Conservation (phyloP, 1,284 basidiomycete species). For the Waitea zeae region DNA sequence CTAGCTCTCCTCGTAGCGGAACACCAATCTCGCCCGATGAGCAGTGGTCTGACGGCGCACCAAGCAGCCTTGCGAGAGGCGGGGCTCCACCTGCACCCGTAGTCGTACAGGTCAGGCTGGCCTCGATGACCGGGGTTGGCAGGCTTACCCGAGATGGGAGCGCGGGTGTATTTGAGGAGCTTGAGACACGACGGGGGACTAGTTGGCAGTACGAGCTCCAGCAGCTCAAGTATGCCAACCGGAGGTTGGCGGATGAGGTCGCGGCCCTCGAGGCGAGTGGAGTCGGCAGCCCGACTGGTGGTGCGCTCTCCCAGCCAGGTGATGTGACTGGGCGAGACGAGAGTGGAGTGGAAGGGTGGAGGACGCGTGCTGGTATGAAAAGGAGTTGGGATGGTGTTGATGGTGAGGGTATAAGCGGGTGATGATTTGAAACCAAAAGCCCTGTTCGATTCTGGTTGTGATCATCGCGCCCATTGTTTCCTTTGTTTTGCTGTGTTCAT, state of each 20-base stretch:
- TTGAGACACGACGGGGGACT: constrained; percentile 44
- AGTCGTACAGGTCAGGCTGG: constrained; percentile 14
- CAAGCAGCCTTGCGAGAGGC: not conserved
- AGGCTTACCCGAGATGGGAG: constrained; percentile 13
- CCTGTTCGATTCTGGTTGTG: too few species aligned
- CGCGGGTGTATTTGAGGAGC: constrained; percentile 55
- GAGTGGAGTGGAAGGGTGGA: too few species aligned
- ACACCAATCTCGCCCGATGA: too few species aligned
- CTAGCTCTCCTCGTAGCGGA: not conserved
- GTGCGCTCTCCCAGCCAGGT: too few species aligned
- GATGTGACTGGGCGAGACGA: too few species aligned
- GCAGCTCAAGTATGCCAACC: constrained; percentile 65
- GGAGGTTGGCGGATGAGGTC: constrained; percentile 56
- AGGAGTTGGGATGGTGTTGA: too few species aligned
- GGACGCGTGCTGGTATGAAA: too few species aligned
- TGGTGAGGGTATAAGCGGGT: too few species aligned
- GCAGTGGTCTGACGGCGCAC: too few species aligned
- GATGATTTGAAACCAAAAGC: too few species aligned
- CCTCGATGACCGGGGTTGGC: constrained; percentile 6
- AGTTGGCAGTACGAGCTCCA: constrained; percentile 91
- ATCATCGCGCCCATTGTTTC: too few species aligned
- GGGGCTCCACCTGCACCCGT: constrained; percentile 8
- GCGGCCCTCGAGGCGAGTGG: constrained; percentile 24
- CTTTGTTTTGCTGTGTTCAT: too few species aligned
- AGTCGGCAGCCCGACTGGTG: constrained; percentile 1